Percentiles rank a stretch among this genome's conserved stretches.
Evolutionary conservation across 1,284 basidiomycete genomes (phyloP).

Genomic region (Rhodotorula mucilaginosa): DNA sequence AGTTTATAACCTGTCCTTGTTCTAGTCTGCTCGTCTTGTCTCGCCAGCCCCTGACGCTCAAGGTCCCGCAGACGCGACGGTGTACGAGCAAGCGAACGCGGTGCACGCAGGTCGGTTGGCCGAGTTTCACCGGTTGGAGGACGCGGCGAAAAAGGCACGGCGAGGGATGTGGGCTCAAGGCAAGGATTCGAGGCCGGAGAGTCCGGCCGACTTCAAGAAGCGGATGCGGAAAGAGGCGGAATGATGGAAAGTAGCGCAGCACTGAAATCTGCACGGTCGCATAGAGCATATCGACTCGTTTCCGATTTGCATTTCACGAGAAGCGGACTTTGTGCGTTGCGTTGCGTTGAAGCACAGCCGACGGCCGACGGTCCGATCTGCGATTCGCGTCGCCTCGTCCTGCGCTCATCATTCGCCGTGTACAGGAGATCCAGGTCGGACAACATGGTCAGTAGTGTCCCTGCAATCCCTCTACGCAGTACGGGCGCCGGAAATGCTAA

Average conservation of each 20-base stretch:
- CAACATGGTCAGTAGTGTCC: too few species aligned
- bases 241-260: neutral
- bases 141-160: neutral
- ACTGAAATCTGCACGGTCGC: too few species aligned
- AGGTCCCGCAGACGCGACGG: neutral
- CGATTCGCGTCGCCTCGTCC: too few species aligned
- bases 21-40: neutral
- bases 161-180: neutral
- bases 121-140: neutral
- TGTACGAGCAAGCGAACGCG: constrained; percentile 1
- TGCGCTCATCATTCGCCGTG: too few species aligned
- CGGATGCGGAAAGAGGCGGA: neutral
- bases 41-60: neutral
- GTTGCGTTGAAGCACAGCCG: too few species aligned
- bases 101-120: neutral
- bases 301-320: too few species aligned
- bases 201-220: neutral
- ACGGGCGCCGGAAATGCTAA: too few species aligned
- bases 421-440: too few species aligned
- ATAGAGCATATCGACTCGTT: too few species aligned
- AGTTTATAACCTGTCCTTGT: neutral
- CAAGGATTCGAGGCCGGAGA: neutral
- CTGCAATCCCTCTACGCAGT: too few species aligned
- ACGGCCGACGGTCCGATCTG: too few species aligned
- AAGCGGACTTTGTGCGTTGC: too few species aligned